Conservation (phyloP, 169 alveolate species). For the Condylostoma magnum region DNA sequence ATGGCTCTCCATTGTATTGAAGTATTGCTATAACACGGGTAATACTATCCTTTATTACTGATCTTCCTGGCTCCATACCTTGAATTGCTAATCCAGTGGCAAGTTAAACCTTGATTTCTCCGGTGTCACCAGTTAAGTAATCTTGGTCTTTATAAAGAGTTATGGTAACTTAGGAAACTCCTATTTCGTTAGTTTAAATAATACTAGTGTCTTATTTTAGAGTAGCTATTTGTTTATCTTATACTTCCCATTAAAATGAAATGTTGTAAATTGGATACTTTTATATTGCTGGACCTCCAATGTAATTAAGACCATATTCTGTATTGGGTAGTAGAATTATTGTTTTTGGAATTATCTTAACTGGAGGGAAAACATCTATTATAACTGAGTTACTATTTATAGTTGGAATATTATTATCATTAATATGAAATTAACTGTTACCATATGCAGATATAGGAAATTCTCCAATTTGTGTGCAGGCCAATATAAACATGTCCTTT, state of each 20-base stretch:
- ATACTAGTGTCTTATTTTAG: conserved; percentile 8
- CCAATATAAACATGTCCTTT: conserved; percentile 22
- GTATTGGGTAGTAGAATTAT: conserved; percentile 22
- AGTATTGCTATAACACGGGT: conserved; percentile 19
- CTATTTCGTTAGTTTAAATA: neutral
- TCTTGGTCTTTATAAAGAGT: neutral
- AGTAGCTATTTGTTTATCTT: neutral
- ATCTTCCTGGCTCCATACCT: conserved; percentile 28
- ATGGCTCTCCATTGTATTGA: neutral
- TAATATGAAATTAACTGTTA: neutral
- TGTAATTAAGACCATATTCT: conserved; percentile 15
- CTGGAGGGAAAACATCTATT: conserved; percentile 26
- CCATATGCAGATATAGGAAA: conserved; percentile 46
- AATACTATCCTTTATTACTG: conserved; percentile 13
- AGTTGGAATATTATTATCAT: neutral
- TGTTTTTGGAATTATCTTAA: conserved; percentile 12
- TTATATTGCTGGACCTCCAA: conserved; percentile 29
- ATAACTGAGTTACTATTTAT: conserved; percentile 12
- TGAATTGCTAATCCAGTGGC: conserved; percentile 22
- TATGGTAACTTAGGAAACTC: neutral
- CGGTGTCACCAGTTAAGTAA: neutral
- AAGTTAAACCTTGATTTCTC: conserved; percentile 13
- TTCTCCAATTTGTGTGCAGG: conserved; percentile 34
- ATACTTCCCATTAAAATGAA: neutral
- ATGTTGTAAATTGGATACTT: conserved; percentile 8